These are phyloP conservation scores for Colletotrichum zoysiae DNA, from an alignment of 2,329 filamentous ascomycete species.

Conservation along the genomic window DNA sequence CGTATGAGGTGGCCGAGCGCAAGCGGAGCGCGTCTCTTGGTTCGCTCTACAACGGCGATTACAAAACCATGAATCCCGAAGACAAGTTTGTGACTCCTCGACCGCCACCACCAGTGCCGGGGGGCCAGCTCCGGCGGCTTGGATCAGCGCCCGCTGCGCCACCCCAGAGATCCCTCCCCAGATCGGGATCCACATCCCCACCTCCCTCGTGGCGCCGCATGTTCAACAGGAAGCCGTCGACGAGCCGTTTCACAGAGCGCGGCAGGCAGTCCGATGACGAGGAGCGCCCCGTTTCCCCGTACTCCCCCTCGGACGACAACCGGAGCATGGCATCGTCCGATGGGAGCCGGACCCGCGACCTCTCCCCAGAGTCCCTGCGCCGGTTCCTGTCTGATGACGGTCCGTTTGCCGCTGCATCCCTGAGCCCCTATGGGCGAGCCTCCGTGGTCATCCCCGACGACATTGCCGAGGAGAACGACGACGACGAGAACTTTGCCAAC, in stretches of 20 bases:
- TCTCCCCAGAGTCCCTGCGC: slow-evolving; percentile 68
- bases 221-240: slow-evolving; percentile 57
- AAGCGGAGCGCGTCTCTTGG: slow-evolving; percentile 75
- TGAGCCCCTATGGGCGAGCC: slow-evolving; percentile 48
- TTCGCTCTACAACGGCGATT: slow-evolving; percentile 68
- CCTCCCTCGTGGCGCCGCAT: slow-evolving; percentile 65
- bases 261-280: slow-evolving; percentile 50
- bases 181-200: slow-evolving; percentile 61
- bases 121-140: slow-evolving; percentile 52
- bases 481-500: slow-evolving; percentile 74
- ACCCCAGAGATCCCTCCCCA: slow-evolving; percentile 45
- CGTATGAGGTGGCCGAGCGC: slow-evolving; percentile 73
- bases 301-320: slow-evolving; percentile 48
- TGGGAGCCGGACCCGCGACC: slow-evolving; percentile 61
- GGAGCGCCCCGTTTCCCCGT: slow-evolving; percentile 42
- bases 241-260: slow-evolving; percentile 51
- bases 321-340: slow-evolving; percentile 54
- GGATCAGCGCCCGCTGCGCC: slow-evolving; percentile 50
- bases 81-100: slow-evolving; percentile 81
- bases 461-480: slow-evolving; percentile 51
- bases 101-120: slow-evolving; percentile 57
- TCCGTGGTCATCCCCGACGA: slow-evolving; percentile 53
- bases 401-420: slow-evolving; percentile 43
- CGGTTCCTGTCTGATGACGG: slow-evolving; percentile 64
- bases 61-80: slow-evolving; percentile 81